Evolutionary conservation across 768 basidiomycete species (phyloP).

Genomic region (Rhizopogon vulgaris): DNA sequence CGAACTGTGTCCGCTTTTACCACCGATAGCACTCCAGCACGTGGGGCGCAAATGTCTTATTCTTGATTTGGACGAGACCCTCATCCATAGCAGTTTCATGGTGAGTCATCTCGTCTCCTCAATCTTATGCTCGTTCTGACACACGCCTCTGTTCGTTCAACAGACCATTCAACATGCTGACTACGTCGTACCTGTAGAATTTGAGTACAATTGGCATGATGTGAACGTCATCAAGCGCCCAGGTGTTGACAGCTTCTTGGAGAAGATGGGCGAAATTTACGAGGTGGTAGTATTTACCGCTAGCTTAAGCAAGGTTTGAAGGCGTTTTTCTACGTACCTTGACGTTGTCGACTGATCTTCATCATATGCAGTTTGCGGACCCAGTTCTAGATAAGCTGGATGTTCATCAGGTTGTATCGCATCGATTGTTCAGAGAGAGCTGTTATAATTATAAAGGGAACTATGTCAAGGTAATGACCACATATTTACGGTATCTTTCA

Average conservation of each 20-base stretch:
- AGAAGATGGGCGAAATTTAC: conserved; percentile 93
- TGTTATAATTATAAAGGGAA: conserved; percentile 95
- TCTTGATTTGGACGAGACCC: conserved; percentile 90
- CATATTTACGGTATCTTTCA: conserved; percentile 3
- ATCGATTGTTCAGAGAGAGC: conserved; percentile 89
- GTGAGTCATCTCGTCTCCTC: conserved; percentile 35
- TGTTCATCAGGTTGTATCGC: conserved; percentile 77
- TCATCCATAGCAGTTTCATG: conserved; percentile 93
- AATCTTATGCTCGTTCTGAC: conserved; percentile 6
- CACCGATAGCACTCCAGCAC: conserved; percentile 66
- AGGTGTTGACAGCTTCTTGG: conserved; percentile 93
- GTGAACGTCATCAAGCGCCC: conserved; percentile 95
- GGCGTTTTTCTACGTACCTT: conserved; percentile 13
- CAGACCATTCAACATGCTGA: conserved; percentile 86
- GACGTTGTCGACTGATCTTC: not conserved
- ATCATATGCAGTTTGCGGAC: conserved; percentile 74
- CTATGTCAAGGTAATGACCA: conserved; percentile 78
- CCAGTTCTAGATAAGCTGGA: conserved; percentile 93
- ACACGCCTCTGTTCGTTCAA: not conserved
- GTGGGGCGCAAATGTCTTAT: conserved; percentile 85
- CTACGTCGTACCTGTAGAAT: conserved; percentile 94
- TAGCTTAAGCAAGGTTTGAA: conserved; percentile 77
- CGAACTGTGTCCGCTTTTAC: conserved; percentile 71
- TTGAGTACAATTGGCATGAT: conserved; percentile 92
- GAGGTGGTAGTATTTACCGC: conserved; percentile 95